Base-by-base conservation (phyloP, 345 rosid species). In the Schrenkiella parvula region DNA sequence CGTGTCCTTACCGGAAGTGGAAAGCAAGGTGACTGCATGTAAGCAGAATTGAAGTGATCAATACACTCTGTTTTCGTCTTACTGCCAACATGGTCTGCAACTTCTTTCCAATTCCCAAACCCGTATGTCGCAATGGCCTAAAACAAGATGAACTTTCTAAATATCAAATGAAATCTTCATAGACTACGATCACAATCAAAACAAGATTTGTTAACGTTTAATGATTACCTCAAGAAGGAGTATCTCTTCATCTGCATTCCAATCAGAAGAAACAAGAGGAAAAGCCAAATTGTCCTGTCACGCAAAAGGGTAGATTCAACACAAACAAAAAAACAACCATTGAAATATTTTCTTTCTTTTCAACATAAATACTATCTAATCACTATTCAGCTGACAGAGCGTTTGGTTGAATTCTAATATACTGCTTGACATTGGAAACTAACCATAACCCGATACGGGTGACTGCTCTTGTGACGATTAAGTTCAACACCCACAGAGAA, bases 211-310 rank as follows among this genome's bases (percentile, higher is more conserved):
- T 23, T 28, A 48, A 66, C 25, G 0, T 26, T 22, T 32, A 72
- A 48, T 44, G 55, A 73, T 47, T 70, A 91, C 99, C 98, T 91
- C 99, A 47, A 95, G 86, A 78, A 91, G 93, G 76, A 91, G 79
- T 76, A 87, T 84, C 79, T 95, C 99, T 81, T 95, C 98, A 72
- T 91, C 98, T 13, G 90, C 92, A 85, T 91, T 91, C 99, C 99
- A 95, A 68, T 88, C 90, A 76, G 87, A 84, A 80, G 89, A 75
- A 74, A 91, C 82, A 70, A 91, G 87, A 7, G 99, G 92, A 74
- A 95, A 95, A 55, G 91, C 86, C 79, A 91, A 85, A 82, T 89
- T 91, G 81, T 95, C 99, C 99, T 91, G 88, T 64, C 62, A 52
- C 54, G 62, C 29, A 41, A 74, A 63, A 25, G 14, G 23, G 48